phyloP scores from a whole-genome alignment of 192 early-diverging fungal species.

The Thamnidium elegans region DNA sequence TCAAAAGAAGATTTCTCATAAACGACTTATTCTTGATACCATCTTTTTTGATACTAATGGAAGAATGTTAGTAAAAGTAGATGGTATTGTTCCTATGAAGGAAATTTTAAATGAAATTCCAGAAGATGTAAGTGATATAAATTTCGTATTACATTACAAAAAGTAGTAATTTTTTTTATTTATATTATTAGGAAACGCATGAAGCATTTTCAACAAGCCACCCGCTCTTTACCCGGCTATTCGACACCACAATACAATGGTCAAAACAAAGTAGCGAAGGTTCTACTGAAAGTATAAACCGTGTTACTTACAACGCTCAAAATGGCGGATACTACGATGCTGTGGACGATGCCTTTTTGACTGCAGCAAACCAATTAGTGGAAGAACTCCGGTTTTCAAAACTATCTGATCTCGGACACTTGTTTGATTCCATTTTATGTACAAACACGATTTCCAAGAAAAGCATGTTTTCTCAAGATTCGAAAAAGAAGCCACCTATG shows the following conservation, averaged over 20 bases:
- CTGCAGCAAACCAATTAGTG: conserved; percentile 12
- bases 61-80: conserved; percentile 32
- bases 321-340: neutral
- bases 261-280: neutral
- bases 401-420: conserved; percentile 14
- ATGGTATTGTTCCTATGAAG: conserved; percentile 37
- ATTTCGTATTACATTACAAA: no score
- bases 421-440: conserved; percentile 19
- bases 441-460: conserved; percentile 25
- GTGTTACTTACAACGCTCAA: no score
- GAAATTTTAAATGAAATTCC: conserved; percentile 28
- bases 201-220: conserved; percentile 15
- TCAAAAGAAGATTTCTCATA: conserved; percentile 12
- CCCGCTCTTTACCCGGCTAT: conserved; percentile 17
- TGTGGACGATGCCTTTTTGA: conserved; percentile 4
- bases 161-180: neutral
- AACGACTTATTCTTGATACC: conserved; percentile 29
- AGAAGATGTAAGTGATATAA: conserved; percentile 20
- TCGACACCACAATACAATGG: conserved; percentile 18
- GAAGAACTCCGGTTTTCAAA: conserved; percentile 5
- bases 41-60: conserved; percentile 37
- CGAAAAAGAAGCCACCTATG: neutral
- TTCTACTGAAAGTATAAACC: no score
- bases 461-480: conserved; percentile 5
- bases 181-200: neutral